These are phyloP conservation scores for Babesia divergens DNA, from an alignment of 169 alveolate genomes.

Conservation along the genomic window DNA sequence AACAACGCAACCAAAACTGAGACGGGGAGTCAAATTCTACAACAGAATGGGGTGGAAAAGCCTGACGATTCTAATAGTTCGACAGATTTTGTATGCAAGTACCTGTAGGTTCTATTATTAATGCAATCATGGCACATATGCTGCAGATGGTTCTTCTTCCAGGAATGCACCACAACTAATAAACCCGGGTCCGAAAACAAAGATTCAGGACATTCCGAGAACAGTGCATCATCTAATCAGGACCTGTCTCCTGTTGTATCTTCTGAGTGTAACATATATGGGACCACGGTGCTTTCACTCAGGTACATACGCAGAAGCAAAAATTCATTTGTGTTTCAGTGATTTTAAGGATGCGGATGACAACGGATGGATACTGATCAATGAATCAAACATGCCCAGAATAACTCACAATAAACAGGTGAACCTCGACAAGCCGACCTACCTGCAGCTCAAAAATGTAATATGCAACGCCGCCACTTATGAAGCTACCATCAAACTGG, in stretches of 20 bases:
- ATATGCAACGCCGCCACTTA: conserved; percentile 46
- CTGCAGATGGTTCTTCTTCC: conserved; percentile 21
- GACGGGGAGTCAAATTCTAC: too few species aligned
- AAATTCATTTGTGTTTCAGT: not conserved
- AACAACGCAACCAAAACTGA: too few species aligned
- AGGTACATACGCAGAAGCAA: not conserved
- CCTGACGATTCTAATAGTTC: not conserved
- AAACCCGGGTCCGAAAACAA: not conserved
- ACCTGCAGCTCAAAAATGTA: conserved; percentile 21
- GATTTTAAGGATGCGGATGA: conserved; percentile 45
- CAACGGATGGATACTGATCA: conserved; percentile 53
- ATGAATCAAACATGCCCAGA: conserved; percentile 34
- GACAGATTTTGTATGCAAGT: conserved; percentile 6
- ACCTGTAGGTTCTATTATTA: conserved; percentile 11
- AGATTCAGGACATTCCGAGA: not conserved
- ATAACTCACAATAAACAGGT: conserved; percentile 50
- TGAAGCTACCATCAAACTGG: conserved; percentile 48
- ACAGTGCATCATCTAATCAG: not conserved
- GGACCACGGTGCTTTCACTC: conserved; percentile 22
- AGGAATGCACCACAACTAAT: not conserved
- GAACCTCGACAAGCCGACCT: conserved; percentile 24
- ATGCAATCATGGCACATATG: not conserved
- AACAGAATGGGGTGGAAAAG: too few species aligned
- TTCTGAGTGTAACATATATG: conserved; percentile 32
- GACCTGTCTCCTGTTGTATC: conserved; percentile 32